phyloP scores from a whole-genome alignment of 164 flowering plant genomes.

The Berberis vulgaris region DNA sequence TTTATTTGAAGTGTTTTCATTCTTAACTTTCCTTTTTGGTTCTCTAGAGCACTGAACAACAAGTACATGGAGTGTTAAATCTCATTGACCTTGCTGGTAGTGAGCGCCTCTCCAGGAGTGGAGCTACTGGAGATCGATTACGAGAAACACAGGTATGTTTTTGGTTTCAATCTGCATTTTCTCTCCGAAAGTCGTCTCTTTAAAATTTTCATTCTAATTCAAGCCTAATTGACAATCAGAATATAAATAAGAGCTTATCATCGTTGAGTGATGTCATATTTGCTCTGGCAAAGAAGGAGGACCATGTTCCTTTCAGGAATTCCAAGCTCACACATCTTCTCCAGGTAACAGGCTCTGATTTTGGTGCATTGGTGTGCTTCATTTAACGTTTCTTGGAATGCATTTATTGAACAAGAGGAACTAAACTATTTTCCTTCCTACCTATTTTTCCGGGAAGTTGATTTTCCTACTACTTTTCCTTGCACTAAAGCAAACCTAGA shows the following conservation, averaged over 20 bases:
- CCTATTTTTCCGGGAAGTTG: too few species aligned
- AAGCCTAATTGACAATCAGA: slow-evolving; percentile 43
- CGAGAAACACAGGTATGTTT: slow-evolving; percentile 79
- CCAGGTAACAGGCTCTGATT: slow-evolving; percentile 43
- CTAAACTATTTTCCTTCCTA: too few species aligned
- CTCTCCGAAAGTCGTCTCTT: background rate
- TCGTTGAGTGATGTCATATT: slow-evolving; percentile 85
- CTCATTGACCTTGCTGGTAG: slow-evolving; percentile 97
- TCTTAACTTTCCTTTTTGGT: background rate
- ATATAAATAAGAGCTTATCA: slow-evolving; percentile 85
- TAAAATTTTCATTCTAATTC: background rate
- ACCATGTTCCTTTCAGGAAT: slow-evolving; percentile 79
- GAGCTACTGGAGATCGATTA: slow-evolving; percentile 84
- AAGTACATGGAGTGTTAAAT: slow-evolving; percentile 86
- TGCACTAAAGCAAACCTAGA: too few species aligned
- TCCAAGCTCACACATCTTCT: slow-evolving; percentile 94
- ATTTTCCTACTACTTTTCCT: too few species aligned
- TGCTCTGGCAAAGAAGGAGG: slow-evolving; percentile 82
- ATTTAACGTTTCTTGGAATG: too few species aligned
- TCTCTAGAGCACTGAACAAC: slow-evolving; percentile 77
- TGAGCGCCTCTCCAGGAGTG: slow-evolving; percentile 92
- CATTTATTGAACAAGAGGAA: too few species aligned
- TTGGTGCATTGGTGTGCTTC: too few species aligned
- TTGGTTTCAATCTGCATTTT: slow-evolving; percentile 20
- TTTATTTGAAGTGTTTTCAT: background rate